These are phyloP conservation scores for Suillus placidus DNA, from an alignment of 768 basidiomycete genomes.

Conservation along the genomic window DNA sequence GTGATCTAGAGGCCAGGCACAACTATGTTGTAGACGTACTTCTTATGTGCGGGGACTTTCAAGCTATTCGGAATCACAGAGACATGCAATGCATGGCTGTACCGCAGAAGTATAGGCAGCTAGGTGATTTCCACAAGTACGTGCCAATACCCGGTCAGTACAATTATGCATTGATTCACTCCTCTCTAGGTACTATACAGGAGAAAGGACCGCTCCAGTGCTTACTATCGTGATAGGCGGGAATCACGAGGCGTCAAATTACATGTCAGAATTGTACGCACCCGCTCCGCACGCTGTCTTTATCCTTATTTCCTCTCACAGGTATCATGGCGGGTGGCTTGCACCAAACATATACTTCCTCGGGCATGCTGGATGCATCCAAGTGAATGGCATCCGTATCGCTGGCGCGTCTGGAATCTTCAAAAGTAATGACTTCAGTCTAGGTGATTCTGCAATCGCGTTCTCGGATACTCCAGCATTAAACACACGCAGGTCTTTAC, in stretches of 20 bases:
- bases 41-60: slow-evolving; percentile 95
- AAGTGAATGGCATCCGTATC: slow-evolving; percentile 85
- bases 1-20: slow-evolving; percentile 59
- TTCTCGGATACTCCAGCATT: slow-evolving; percentile 8
- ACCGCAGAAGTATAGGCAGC: slow-evolving; percentile 81
- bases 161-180: slow-evolving; percentile 4
- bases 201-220: slow-evolving; percentile 77
- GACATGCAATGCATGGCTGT: slow-evolving; percentile 93
- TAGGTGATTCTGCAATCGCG: slow-evolving; percentile 45
- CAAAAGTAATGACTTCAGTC: slow-evolving; percentile 71
- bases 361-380: slow-evolving; percentile 86
- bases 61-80: slow-evolving; percentile 82
- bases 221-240: slow-evolving; percentile 95
- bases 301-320: slow-evolving; percentile 32
- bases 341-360: slow-evolving; percentile 97
- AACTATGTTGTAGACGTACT: slow-evolving; percentile 78
- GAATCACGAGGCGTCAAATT: slow-evolving; percentile 97
- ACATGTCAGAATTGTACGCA: slow-evolving; percentile 91
- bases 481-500: slow-evolving; percentile 58
- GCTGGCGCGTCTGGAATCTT: slow-evolving; percentile 93
- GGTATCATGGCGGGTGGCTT: slow-evolving; percentile 96
- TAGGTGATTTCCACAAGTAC: slow-evolving; percentile 86
- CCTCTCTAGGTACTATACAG: slow-evolving; percentile 79
- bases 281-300: background rate
- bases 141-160: slow-evolving; percentile 5